phyloP scores from a whole-genome alignment of 257 asterid species.

The Cruciata laevipes region DNA sequence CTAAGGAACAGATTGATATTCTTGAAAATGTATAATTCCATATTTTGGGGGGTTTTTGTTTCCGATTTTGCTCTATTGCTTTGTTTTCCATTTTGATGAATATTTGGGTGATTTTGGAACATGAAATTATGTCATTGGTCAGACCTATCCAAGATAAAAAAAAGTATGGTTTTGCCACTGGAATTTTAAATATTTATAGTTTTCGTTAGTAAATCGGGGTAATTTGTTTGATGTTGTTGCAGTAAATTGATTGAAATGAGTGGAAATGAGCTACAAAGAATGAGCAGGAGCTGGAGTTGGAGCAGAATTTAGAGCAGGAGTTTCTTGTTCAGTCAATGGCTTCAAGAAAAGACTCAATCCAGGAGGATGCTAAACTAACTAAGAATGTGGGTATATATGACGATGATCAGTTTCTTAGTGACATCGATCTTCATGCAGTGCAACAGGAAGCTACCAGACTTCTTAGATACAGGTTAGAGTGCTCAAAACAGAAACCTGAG shows the following conservation, averaged over 20 bases:
- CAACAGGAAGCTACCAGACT: slow-evolving; percentile 75
- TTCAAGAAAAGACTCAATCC: slow-evolving; percentile 24
- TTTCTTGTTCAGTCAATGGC: slow-evolving; percentile 30
- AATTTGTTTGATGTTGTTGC: slow-evolving; percentile 20
- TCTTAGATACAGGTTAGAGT: slow-evolving; percentile 37
- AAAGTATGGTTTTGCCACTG: slow-evolving; percentile 34
- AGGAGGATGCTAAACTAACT: slow-evolving; percentile 38
- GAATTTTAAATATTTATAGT: not conserved
- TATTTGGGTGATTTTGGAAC: slow-evolving; percentile 20
- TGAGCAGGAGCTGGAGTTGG: slow-evolving; percentile 80
- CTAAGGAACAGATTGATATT: slow-evolving; percentile 41
- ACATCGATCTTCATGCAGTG: slow-evolving; percentile 81
- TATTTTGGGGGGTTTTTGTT: not conserved
- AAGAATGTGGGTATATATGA: slow-evolving; percentile 31
- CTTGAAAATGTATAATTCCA: slow-evolving; percentile 48
- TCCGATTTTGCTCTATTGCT: not conserved
- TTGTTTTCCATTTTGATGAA: slow-evolving; percentile 4
- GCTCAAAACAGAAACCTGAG: slow-evolving; percentile 33
- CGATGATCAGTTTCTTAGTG: slow-evolving; percentile 57
- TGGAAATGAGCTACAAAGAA: slow-evolving; percentile 61
- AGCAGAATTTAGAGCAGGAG: slow-evolving; percentile 54
- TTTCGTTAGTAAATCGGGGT: not conserved
- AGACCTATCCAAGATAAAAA: slow-evolving; percentile 70
- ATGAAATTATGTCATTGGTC: slow-evolving; percentile 76
- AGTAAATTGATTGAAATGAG: slow-evolving; percentile 75